Conservation (phyloP, 306 rosid species). For the Carpinus viminea region DNA sequence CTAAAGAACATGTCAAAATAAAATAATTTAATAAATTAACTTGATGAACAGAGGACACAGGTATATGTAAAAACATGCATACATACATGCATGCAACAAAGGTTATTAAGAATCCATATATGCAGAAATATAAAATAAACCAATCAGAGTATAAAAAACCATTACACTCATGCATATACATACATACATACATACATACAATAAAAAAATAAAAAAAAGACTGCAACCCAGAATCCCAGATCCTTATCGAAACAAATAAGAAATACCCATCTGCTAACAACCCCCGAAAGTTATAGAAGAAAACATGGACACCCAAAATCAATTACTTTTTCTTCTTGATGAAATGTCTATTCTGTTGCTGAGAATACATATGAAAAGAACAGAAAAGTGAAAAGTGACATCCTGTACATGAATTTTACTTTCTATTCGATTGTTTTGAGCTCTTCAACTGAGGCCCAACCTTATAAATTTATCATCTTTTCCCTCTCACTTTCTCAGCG, state of each 20-base stretch:
- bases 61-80: not conserved
- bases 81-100: not conserved
- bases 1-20: conserved; percentile 24
- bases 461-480: not conserved
- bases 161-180: not conserved
- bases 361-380: not conserved
- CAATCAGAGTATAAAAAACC: not conserved
- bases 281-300: not conserved
- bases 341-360: not conserved
- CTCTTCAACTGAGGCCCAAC: not conserved
- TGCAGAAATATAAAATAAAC: not conserved
- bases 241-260: conserved; percentile 9
- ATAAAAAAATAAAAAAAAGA: not conserved
- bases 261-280: conserved; percentile 5
- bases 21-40: not conserved
- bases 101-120: not conserved
- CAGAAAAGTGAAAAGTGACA: not conserved
- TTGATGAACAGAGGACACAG: not conserved
- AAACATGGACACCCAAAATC: not conserved
- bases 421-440: not conserved
- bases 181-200: not conserved
- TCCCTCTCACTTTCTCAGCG: conserved; percentile 11
- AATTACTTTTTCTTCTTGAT: not conserved
- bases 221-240: not conserved
- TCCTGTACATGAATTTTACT: not conserved